phyloP scores from a whole-genome alignment of 129 eudicot species.

The Tanacetum coccineum region DNA sequence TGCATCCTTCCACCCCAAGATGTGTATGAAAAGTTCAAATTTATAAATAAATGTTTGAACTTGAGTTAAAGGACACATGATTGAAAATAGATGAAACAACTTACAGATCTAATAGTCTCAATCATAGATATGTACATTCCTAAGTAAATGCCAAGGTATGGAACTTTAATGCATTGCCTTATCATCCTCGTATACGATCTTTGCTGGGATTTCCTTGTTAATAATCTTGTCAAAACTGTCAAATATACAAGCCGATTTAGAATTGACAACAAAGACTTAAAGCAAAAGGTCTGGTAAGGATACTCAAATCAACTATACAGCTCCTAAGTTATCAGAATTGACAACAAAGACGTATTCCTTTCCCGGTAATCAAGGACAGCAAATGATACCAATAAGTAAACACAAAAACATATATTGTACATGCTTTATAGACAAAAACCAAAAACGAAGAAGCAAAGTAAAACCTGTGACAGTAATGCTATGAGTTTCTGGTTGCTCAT shows the following conservation, averaged over 20 bases:
- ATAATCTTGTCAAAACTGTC: no score
- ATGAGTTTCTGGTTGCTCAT: slow-evolving; percentile 95
- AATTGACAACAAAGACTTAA: slow-evolving; percentile 6
- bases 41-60: background rate
- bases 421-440: background rate
- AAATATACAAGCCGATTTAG: no score
- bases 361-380: slow-evolving; percentile 50
- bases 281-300: slow-evolving; percentile 33
- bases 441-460: background rate
- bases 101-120: slow-evolving; percentile 76
- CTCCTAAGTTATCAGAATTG: slow-evolving; percentile 95
- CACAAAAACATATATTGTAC: background rate
- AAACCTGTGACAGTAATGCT: slow-evolving; percentile 68
- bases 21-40: slow-evolving; percentile 29
- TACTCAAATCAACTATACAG: slow-evolving; percentile 87
- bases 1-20: slow-evolving; percentile 71
- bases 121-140: slow-evolving; percentile 19
- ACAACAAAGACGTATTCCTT: slow-evolving; percentile 95
- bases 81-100: slow-evolving; percentile 17
- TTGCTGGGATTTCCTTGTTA: no score
- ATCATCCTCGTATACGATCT: no score
- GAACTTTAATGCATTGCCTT: no score
- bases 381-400: background rate
- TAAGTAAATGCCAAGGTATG: no score
- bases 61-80: no score